Conservation (phyloP, 2,329 filamentous ascomycete genomes). For the Verticillium isaacii region DNA sequence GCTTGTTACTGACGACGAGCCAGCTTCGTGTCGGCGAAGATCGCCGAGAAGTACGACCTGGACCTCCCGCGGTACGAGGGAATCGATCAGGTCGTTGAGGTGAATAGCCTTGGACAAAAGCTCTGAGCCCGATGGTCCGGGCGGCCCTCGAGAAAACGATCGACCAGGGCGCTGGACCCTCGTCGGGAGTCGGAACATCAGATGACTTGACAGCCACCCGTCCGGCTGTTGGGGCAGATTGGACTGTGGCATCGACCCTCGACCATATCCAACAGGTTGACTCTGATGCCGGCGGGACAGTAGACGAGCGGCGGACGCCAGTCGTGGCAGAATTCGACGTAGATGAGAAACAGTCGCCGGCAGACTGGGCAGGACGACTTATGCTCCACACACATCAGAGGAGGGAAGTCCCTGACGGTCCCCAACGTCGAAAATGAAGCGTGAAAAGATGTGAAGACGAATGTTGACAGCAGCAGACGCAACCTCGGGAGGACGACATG, state of each 20-base stretch:
- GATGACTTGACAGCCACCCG: slow-evolving; percentile 51
- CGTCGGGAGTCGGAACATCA: slow-evolving; percentile 18
- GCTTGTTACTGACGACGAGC: background rate
- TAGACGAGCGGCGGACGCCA: slow-evolving; percentile 42
- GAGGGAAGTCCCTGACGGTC: slow-evolving; percentile 2
- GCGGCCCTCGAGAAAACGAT: background rate
- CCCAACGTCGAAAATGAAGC: background rate
- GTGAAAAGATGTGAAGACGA: background rate
- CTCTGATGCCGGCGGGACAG: slow-evolving; percentile 40
- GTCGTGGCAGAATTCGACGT: slow-evolving; percentile 50
- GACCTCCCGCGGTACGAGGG: slow-evolving; percentile 80
- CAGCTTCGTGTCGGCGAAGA: slow-evolving; percentile 72
- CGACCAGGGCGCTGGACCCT: background rate
- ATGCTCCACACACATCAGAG: slow-evolving; percentile 58
- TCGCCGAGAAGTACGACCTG: slow-evolving; percentile 82
- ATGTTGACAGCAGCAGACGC: background rate
- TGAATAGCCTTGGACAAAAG: slow-evolving; percentile 47
- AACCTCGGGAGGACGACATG: slow-evolving; percentile 10
- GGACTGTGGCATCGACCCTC: slow-evolving; percentile 54
- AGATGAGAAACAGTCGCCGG: slow-evolving; percentile 54
- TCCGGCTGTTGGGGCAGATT: slow-evolving; percentile 53
- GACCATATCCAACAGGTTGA: slow-evolving; percentile 39
- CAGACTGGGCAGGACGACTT: slow-evolving; percentile 53
- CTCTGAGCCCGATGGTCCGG: slow-evolving; percentile 32
- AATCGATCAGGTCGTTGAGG: slow-evolving; percentile 83